Conservation (phyloP, 257 asterid genomes). For the Thymus quinquecostatus region DNA sequence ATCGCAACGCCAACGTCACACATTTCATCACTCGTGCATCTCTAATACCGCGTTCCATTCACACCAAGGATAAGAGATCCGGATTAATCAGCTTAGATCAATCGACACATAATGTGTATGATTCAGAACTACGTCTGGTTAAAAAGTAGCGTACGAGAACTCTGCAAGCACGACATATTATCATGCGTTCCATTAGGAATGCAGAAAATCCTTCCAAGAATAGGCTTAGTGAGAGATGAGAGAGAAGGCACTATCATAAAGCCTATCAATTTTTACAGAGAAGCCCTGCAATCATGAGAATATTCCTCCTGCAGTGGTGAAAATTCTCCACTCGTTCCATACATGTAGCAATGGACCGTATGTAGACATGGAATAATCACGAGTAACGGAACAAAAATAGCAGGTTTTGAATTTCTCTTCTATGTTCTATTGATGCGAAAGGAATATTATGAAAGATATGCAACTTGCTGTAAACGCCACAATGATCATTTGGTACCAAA, state of each 20-base stretch:
- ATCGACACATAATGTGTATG: not conserved
- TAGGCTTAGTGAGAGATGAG: slow-evolving; percentile 13
- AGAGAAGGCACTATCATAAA: slow-evolving; percentile 1
- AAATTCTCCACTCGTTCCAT: not conserved
- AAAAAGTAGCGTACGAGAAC: not conserved
- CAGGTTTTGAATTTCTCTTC: slow-evolving; percentile 8
- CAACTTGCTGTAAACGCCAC: slow-evolving; percentile 16
- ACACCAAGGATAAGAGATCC: not conserved
- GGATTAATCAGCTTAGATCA: not conserved
- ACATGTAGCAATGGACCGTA: not conserved
- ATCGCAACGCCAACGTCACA: not conserved
- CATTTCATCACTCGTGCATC: not conserved
- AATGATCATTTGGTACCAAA: slow-evolving; percentile 27
- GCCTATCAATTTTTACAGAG: not conserved
- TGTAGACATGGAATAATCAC: slow-evolving; percentile 10
- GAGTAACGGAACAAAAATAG: slow-evolving; percentile 13
- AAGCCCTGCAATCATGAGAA: slow-evolving; percentile 14
- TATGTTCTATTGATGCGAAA: slow-evolving; percentile 21
- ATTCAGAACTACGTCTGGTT: not conserved
- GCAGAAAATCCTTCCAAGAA: slow-evolving; percentile 17
- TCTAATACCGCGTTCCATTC: no score
- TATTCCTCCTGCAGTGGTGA: slow-evolving; percentile 8
- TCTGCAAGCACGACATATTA: slow-evolving; percentile 20
- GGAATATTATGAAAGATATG: slow-evolving; percentile 28
- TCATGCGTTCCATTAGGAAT: slow-evolving; percentile 27